Evolutionary conservation across 768 basidiomycete species (phyloP), one percentile per base, ranked within the genome.

Genomic region (Auriscalpium vulgare): DNA sequence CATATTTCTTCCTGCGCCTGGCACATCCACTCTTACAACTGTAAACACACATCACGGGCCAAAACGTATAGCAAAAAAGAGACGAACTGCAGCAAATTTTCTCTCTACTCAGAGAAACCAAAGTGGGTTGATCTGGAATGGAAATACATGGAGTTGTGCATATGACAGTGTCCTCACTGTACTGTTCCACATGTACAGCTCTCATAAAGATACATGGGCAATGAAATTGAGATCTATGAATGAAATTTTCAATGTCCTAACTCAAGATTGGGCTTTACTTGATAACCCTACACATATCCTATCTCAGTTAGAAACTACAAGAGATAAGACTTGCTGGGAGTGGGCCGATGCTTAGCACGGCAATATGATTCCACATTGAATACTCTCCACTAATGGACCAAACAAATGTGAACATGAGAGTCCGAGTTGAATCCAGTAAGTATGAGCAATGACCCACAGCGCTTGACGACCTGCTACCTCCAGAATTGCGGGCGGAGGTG

Each of bases 131-230:
- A 48, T 19, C 11, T 58, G 57, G 57, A n/a, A 55, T 47, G 13
- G 11, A 38, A 29, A 36, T 10, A 55, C 21, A 7, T 50, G 23
- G 14, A 54, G 47, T 47, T 58, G 53, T 58, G 57, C 57, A 44
- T 58, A 48, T 55, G 57, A 58, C 37, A 48, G 34, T 23, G 7
- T 55, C 1, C n/a, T 58, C 29, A 40, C 17, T 29, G 50, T 55
- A 10, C 47, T 53, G 9, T 40, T 29, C 8, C 35, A 47, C 10
- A 49, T 47, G 1, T 48, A 37, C 19, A 35, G 4, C 7, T n/a
- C 40, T 13, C 16, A 47, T 10, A 49, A 8, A 19, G 44, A 29
- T 40, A 7, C 13, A 9, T 53, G 44, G 56, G 11, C 17, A 9
- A 37, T n/a, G 4, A 21, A 55, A 10, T 8, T 49, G 13, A 21